These are phyloP conservation scores for Aphanomyces invadans DNA, from an alignment of 352 stramenopile genomes.

Conservation along the genomic window DNA sequence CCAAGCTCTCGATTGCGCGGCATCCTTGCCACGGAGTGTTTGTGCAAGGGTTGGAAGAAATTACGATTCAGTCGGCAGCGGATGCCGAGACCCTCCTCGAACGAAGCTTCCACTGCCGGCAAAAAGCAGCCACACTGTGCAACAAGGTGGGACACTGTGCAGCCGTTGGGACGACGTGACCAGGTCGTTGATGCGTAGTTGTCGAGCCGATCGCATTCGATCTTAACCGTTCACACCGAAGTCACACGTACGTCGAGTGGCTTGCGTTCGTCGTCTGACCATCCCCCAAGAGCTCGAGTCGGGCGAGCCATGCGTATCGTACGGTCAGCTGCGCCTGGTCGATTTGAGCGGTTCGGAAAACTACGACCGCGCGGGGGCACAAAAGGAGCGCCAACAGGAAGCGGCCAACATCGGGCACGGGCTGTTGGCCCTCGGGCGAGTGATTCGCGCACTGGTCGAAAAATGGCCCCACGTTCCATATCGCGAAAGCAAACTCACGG, in stretches of 20 bases:
- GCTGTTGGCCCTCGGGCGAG: slow-evolving; percentile 94
- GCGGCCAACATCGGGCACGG: slow-evolving; percentile 98
- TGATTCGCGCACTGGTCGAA: slow-evolving; percentile 95
- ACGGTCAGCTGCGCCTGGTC: slow-evolving; percentile 66
- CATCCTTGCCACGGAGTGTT: slow-evolving; percentile 9
- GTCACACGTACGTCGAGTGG: slow-evolving; percentile 41
- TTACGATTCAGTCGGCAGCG: background rate
- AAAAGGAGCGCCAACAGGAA: slow-evolving; percentile 88
- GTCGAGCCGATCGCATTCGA: slow-evolving; percentile 87
- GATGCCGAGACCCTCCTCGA: slow-evolving; percentile 10
- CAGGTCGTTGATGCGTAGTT: too few species aligned
- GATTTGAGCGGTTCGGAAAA: slow-evolving; percentile 88
- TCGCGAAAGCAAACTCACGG: slow-evolving; percentile 90
- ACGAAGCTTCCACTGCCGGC: slow-evolving; percentile 2
- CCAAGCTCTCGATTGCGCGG: slow-evolving; percentile 10
- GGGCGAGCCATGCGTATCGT: slow-evolving; percentile 29
- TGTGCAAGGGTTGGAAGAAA: slow-evolving; percentile 19
- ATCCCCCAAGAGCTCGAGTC: slow-evolving; percentile 19
- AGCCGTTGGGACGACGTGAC: too few species aligned
- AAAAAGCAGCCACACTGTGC: slow-evolving; percentile 15
- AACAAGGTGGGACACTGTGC: too few species aligned
- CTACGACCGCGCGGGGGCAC: slow-evolving; percentile 91
- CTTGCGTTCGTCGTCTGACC: background rate
- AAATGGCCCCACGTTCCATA: slow-evolving; percentile 91
- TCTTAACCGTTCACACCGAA: slow-evolving; percentile 83